A percentile compares a stretch with the other conserved stretches of the same genome.
Evolutionary conservation across 1,284 basidiomycete genomes (phyloP).

Genomic region (Malassezia sp.): DNA sequence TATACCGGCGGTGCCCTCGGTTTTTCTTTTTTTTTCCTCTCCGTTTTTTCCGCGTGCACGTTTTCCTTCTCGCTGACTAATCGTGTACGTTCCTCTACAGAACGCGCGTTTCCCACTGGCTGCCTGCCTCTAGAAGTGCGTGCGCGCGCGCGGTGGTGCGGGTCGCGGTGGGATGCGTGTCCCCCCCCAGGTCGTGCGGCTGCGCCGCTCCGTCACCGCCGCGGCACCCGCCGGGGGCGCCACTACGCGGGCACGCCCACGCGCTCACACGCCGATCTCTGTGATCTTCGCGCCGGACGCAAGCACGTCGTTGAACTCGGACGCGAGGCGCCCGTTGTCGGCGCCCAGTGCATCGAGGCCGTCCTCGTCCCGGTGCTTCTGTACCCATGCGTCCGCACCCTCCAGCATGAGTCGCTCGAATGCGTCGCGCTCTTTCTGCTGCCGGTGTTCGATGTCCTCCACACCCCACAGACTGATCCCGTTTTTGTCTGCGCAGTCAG

Average conservation of each 20-base stretch:
- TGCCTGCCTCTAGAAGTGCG: too few species aligned
- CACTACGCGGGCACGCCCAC: too few species aligned
- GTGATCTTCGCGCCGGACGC: conserved; percentile 17
- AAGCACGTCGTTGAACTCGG: conserved; percentile 35
- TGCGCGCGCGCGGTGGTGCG: too few species aligned
- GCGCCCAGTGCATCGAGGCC: conserved; percentile 19
- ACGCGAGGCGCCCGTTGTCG: conserved; percentile 9
- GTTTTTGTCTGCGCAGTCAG: conserved; percentile 53
- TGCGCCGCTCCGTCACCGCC: too few species aligned
- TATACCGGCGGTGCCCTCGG: conserved; percentile 9
- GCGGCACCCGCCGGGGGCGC: too few species aligned
- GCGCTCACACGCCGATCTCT: too few species aligned
- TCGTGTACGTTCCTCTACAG: neutral
- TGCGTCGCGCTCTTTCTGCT: conserved; percentile 60
- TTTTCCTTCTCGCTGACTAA: conserved; percentile 14
- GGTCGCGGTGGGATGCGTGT: too few species aligned
- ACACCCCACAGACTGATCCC: conserved; percentile 89
- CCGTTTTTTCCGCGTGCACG: conserved; percentile 8
- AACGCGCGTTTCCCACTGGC: too few species aligned
- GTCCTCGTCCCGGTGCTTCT: conserved; percentile 17
- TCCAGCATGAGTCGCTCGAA: conserved; percentile 35
- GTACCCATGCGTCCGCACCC: conserved; percentile 22
- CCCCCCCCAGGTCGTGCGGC: too few species aligned
- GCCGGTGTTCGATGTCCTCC: conserved; percentile 68
- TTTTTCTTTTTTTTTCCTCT: conserved; percentile 13